Evolutionary conservation across 2,329 filamentous ascomycete genomes (phyloP).

Genomic region (Claviceps fusiformis): DNA sequence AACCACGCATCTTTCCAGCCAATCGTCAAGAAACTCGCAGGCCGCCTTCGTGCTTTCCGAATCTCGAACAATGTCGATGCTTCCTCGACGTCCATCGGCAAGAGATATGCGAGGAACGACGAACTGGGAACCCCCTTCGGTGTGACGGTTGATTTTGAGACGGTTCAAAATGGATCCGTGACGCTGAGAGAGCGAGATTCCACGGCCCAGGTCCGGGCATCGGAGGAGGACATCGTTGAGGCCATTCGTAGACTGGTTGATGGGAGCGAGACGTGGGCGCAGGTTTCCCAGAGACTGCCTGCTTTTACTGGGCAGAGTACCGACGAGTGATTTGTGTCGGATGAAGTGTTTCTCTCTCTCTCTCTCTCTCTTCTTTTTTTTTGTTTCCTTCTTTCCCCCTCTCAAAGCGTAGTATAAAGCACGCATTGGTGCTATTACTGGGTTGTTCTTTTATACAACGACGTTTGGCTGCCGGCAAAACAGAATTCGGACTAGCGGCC

Average conservation of each 20-base stretch:
- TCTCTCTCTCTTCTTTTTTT: background rate
- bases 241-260: background rate
- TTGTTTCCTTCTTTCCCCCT: background rate
- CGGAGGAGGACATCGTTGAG: no score
- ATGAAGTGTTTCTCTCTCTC: no score
- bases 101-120: conserved; percentile 61
- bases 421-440: background rate
- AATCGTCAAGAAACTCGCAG: conserved; percentile 55
- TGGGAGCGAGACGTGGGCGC: conserved; percentile 37
- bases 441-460: background rate
- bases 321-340: background rate
- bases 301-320: background rate
- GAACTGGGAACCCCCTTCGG: no score
- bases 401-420: background rate
- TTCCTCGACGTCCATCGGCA: conserved; percentile 73
- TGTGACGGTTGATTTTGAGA: no score
- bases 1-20: conserved; percentile 67
- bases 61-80: conserved; percentile 65
- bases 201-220: conserved; percentile 61
- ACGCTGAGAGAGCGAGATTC: conserved; percentile 71
- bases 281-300: conserved; percentile 4
- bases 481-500: background rate
- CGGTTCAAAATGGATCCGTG: no score
- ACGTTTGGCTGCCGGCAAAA: background rate
- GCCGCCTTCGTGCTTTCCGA: conserved; percentile 56